Evolutionary conservation across 345 rosid genomes (phyloP).

Genomic region (Cochlearia excelsa): DNA sequence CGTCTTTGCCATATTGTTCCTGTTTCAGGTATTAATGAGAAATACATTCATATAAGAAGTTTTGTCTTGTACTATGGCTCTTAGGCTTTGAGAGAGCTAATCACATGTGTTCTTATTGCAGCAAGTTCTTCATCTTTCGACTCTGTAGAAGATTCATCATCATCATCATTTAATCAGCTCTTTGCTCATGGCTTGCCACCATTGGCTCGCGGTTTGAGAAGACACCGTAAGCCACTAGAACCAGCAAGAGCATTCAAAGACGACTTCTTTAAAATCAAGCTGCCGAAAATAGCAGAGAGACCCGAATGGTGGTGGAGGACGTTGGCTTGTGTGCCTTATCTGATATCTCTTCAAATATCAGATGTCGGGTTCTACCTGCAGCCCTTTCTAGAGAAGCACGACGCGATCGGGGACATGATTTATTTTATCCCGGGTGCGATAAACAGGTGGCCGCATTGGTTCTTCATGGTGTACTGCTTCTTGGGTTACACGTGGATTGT

Average conservation of each 20-base stretch:
- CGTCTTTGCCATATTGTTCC: slow-evolving; percentile 15
- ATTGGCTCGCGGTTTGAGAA: slow-evolving; percentile 11
- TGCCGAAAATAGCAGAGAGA: slow-evolving; percentile 48
- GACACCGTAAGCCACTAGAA: background rate
- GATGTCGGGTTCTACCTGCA: slow-evolving; percentile 61
- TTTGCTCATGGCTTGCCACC: slow-evolving; percentile 32
- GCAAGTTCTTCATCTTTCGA: slow-evolving; percentile 14
- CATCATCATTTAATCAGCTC: slow-evolving; percentile 10
- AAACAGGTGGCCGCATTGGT: slow-evolving; percentile 65
- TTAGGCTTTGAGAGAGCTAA: slow-evolving; percentile 5
- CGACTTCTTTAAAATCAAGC: slow-evolving; percentile 43
- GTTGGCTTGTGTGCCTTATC: slow-evolving; percentile 63
- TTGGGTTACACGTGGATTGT: slow-evolving; percentile 42
- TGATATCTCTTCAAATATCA: slow-evolving; percentile 74
- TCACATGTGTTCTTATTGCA: background rate
- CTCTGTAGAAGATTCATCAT: slow-evolving; percentile 11
- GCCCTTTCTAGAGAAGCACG: slow-evolving; percentile 59
- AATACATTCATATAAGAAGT: background rate
- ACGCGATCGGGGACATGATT: slow-evolving; percentile 48
- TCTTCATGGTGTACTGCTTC: slow-evolving; percentile 64
- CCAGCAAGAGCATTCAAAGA: slow-evolving; percentile 40
- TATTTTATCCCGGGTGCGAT: slow-evolving; percentile 73
- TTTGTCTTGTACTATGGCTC: slow-evolving; percentile 5
- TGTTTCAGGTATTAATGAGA: slow-evolving; percentile 22
- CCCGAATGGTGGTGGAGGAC: slow-evolving; percentile 93